phyloP scores from a whole-genome alignment of 257 asterid genomes.

The Scutellaria baicalensis region DNA sequence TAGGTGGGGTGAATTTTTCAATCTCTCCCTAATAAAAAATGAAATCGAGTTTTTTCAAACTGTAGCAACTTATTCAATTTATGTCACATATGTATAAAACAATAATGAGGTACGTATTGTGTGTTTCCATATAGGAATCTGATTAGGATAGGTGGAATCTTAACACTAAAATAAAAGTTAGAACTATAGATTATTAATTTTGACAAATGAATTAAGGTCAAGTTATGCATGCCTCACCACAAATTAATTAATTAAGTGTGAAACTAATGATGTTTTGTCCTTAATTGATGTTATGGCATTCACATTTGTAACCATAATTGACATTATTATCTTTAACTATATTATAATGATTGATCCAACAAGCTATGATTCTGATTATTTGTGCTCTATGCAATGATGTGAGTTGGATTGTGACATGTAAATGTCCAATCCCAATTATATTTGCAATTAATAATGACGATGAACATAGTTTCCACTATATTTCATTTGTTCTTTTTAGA shows the following conservation, averaged over 20 bases:
- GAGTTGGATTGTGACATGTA: neutral
- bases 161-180: neutral
- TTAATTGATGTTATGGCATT: neutral
- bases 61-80: no score
- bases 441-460: no score
- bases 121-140: neutral
- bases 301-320: neutral
- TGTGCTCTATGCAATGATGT: neutral
- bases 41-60: no score
- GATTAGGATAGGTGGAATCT: slow-evolving; percentile 2
- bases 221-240: neutral
- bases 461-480: no score
- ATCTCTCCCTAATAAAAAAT: no score
- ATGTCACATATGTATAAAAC: no score
- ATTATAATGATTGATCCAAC: neutral
- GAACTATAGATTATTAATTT: neutral
- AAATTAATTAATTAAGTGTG: neutral
- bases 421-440: neutral
- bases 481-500: no score
- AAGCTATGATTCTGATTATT: neutral
- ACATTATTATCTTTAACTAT: neutral
- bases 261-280: neutral
- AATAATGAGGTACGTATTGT: neutral
- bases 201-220: neutral
- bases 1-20: no score